Evolutionary conservation across 192 early-diverging fungal genomes (phyloP).

Genomic region (Coemansia asiatica): DNA sequence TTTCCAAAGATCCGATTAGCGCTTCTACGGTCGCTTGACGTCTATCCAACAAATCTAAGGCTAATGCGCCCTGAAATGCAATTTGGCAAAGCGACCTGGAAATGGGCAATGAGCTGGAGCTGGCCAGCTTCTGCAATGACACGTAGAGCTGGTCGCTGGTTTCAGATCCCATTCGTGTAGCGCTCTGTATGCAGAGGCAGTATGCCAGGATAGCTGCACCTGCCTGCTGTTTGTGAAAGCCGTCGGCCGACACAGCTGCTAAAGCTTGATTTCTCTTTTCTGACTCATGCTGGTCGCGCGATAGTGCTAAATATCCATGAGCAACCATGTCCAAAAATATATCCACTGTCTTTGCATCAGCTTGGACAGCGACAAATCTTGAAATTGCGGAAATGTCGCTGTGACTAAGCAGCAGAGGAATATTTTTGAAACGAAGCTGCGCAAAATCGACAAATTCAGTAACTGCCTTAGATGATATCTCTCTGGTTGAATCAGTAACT

Average conservation of each 20-base stretch:
- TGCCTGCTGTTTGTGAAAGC: conserved; percentile 5
- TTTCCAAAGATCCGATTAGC: neutral
- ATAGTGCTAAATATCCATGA: conserved; percentile 12
- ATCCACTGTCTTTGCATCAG: neutral
- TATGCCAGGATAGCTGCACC: conserved; percentile 12
- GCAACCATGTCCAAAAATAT: conserved; percentile 13
- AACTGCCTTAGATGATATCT: neutral
- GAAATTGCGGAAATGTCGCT: conserved; percentile 12
- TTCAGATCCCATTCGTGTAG: neutral
- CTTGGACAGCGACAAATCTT: conserved; percentile 8
- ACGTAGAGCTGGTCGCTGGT: neutral
- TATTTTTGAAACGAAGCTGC: neutral
- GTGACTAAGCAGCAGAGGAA: conserved; percentile 23
- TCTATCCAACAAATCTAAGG: neutral
- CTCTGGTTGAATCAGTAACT: neutral
- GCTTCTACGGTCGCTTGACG: neutral
- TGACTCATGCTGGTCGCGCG: neutral
- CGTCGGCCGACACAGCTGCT: neutral
- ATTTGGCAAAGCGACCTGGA: conserved; percentile 4
- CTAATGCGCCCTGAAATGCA: neutral
- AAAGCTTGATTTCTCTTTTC: neutral
- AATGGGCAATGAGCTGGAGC: neutral
- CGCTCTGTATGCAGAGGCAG: conserved; percentile 2
- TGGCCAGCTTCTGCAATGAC: neutral
- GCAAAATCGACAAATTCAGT: neutral